Conservation (phyloP, 495 filamentous ascomycete genomes). For the Pyrenula massariospora region DNA sequence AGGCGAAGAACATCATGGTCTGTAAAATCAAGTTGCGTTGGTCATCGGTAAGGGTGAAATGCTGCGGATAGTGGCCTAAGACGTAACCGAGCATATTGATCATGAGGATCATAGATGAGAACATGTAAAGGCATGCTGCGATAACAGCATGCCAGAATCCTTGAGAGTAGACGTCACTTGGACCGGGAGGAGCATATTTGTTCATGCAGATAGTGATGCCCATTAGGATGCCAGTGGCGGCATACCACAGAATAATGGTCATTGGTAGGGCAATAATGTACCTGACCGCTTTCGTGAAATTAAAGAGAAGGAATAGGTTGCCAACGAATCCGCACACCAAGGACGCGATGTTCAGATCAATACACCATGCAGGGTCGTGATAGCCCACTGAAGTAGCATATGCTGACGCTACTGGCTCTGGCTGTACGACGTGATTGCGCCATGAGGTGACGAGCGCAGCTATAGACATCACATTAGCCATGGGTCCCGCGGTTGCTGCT, state of each 20-base stretch:
- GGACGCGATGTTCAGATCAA: conserved; percentile 52
- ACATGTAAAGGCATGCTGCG: conserved; percentile 52
- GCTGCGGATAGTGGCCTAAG: conserved; percentile 64
- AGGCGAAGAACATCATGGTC: conserved; percentile 49
- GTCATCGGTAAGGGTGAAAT: conserved; percentile 60
- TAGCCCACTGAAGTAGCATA: background rate
- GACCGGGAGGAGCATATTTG: conserved; percentile 44
- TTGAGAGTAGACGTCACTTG: conserved; percentile 53
- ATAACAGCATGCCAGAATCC: conserved; percentile 70
- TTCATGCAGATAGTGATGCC: conserved; percentile 48
- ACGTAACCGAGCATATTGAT: conserved; percentile 73
- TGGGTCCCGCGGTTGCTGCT: conserved; percentile 57
- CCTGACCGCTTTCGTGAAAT: conserved; percentile 70
- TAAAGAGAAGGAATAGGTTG: conserved; percentile 64
- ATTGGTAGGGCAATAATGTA: conserved; percentile 66
- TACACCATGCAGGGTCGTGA: conserved; percentile 16
- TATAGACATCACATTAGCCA: conserved; percentile 70
- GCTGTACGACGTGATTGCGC: conserved; percentile 30
- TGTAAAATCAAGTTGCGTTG: conserved; percentile 58
- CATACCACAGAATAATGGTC: conserved; percentile 57
- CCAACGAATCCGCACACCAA: conserved; percentile 55
- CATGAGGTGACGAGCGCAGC: conserved; percentile 58
- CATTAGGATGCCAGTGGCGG: conserved; percentile 52
- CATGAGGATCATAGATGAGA: conserved; percentile 52
- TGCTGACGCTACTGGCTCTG: background rate